A percentile compares a stretch with the other conserved stretches of the same genome.
Conservation (phyloP, 2,329 filamentous ascomycete species). For the Lanzia echinophila region DNA sequence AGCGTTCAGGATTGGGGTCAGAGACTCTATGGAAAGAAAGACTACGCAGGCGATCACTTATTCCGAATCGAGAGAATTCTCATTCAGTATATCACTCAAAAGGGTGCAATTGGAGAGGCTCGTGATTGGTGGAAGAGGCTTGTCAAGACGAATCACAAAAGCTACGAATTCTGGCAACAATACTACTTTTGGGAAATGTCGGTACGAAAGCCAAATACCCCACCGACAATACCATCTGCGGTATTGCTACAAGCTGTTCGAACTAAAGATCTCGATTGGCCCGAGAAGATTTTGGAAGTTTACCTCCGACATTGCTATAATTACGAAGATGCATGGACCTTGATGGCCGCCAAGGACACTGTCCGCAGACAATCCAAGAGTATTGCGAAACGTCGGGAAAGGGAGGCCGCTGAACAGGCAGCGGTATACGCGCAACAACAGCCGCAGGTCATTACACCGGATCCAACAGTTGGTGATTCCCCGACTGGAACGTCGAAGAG, state of each 20-base stretch:
- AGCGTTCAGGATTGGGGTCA: slow-evolving; percentile 74
- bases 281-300: slow-evolving; percentile 67
- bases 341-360: slow-evolving; percentile 68
- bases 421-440: slow-evolving; percentile 41
- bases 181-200: slow-evolving; percentile 89
- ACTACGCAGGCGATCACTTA: slow-evolving; percentile 78
- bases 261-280: slow-evolving; percentile 62
- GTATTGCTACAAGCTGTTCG: slow-evolving; percentile 67
- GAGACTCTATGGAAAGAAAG: slow-evolving; percentile 60
- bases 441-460: slow-evolving; percentile 26
- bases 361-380: slow-evolving; percentile 62
- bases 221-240: slow-evolving; percentile 67
- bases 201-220: slow-evolving; percentile 34
- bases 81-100: slow-evolving; percentile 85
- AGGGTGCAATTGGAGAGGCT: slow-evolving; percentile 68
- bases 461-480: slow-evolving; percentile 21
- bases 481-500: slow-evolving; percentile 48
- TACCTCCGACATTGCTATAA: slow-evolving; percentile 81
- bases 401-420: slow-evolving; percentile 56
- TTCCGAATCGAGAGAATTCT: slow-evolving; percentile 88
- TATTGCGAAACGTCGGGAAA: slow-evolving; percentile 56
- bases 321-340: slow-evolving; percentile 70
- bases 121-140: slow-evolving; percentile 72
- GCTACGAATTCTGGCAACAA: slow-evolving; percentile 87
- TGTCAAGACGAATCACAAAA: slow-evolving; percentile 60